These are phyloP conservation scores for Podaxis carcinomalis DNA, from an alignment of 768 basidiomycete species.

Conservation along the genomic window DNA sequence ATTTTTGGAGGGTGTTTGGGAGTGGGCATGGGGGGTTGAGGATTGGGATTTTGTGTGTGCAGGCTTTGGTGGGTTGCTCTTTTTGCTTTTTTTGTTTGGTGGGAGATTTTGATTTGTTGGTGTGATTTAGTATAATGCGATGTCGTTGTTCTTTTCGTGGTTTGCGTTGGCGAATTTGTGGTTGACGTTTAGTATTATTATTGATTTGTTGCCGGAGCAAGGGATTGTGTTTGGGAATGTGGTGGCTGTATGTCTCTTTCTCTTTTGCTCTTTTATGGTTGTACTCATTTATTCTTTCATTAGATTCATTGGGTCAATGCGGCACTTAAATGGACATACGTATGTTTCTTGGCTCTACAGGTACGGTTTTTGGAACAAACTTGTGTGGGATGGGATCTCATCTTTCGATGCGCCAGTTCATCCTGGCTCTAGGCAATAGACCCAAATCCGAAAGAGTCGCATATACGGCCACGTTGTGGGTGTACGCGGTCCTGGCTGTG, in stretches of 20 bases:
- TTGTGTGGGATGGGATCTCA: background rate
- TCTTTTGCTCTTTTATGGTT: background rate
- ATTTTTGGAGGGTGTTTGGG: constrained; percentile 84
- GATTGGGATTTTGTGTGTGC: constrained; percentile 95
- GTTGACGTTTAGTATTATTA: constrained; percentile 94
- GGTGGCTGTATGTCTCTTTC: background rate
- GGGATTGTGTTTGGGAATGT: constrained; percentile 47
- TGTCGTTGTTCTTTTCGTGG: constrained; percentile 87
- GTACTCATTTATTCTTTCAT: background rate
- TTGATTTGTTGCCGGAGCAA: constrained; percentile 69
- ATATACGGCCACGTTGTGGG: constrained; percentile 75
- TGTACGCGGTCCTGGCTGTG: constrained; percentile 77
- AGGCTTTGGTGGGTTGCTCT: constrained; percentile 63
- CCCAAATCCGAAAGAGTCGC: constrained; percentile 83
- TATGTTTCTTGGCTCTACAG: constrained; percentile 68
- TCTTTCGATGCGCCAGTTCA: constrained; percentile 36
- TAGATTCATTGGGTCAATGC: constrained; percentile 88
- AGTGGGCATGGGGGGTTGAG: constrained; percentile 83
- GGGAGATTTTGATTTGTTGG: too few species aligned
- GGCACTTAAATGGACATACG: constrained; percentile 80
- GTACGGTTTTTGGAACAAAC: background rate
- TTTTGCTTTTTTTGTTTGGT: background rate
- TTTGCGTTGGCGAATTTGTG: constrained; percentile 90
- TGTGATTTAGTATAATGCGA: constrained; percentile 60
- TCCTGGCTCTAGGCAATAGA: constrained; percentile 66